These are phyloP conservation scores for Cercospora citrullina DNA, from an alignment of 2,329 filamentous ascomycete genomes.

Conservation along the genomic window DNA sequence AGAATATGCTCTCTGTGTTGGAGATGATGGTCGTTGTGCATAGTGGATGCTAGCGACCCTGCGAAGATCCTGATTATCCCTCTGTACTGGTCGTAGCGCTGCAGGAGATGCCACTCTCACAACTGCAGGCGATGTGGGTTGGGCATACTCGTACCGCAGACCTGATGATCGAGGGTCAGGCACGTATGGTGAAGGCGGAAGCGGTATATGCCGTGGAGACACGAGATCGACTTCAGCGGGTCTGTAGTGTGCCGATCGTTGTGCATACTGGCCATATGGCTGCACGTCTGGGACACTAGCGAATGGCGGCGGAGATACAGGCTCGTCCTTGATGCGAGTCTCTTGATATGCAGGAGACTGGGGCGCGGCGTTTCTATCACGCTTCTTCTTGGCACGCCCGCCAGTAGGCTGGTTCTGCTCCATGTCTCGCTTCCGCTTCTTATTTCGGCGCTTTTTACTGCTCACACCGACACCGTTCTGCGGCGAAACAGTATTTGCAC, in stretches of 20 bases:
- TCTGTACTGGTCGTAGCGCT: slow-evolving; percentile 40
- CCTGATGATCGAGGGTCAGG: slow-evolving; percentile 39
- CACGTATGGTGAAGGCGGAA: slow-evolving; percentile 48
- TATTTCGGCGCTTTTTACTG: slow-evolving; percentile 38
- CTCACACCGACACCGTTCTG: slow-evolving; percentile 23
- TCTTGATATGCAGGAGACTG: slow-evolving; percentile 42
- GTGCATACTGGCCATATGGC: slow-evolving; percentile 37
- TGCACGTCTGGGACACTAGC: slow-evolving; percentile 42
- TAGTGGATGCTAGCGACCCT: slow-evolving; percentile 51
- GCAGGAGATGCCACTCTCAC: slow-evolving; percentile 43
- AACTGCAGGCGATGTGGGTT: slow-evolving; percentile 42
- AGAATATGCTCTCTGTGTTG: slow-evolving; percentile 43
- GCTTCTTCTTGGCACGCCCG: slow-evolving; percentile 31
- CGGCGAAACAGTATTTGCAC: slow-evolving; percentile 35
- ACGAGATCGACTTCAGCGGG: slow-evolving; percentile 43
- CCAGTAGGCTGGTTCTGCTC: slow-evolving; percentile 22
- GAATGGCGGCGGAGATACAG: slow-evolving; percentile 61
- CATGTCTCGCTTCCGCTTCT: slow-evolving; percentile 40
- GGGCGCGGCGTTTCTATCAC: slow-evolving; percentile 39
- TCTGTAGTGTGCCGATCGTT: slow-evolving; percentile 41
- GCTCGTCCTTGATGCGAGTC: slow-evolving; percentile 62
- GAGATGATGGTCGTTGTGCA: slow-evolving; percentile 47
- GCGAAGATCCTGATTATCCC: slow-evolving; percentile 50
- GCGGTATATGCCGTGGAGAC: slow-evolving; percentile 40
- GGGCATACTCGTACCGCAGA: slow-evolving; percentile 47